Percentiles rank a stretch among this genome's conserved stretches.
Evolutionary conservation across 768 basidiomycete species (phyloP).

Genomic region (Boletus reticulatus): DNA sequence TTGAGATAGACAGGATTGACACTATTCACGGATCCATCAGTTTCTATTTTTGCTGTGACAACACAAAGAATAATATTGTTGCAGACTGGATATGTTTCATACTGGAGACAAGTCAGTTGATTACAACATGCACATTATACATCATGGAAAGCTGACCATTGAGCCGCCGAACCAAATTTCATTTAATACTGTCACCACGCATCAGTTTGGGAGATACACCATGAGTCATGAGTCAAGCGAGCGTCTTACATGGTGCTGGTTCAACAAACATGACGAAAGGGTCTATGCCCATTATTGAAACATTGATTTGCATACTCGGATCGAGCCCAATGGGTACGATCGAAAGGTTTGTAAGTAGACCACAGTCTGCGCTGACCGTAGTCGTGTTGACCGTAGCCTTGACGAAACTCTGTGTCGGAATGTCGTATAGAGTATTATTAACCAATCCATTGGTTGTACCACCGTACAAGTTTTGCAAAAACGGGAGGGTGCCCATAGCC

Average conservation of each 20-base stretch:
- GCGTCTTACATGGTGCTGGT: neutral
- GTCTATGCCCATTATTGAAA: neutral
- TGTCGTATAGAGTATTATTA: neutral
- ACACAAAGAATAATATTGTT: neutral
- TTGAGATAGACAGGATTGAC: neutral
- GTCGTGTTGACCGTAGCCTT: neutral
- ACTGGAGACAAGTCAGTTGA: too few species aligned
- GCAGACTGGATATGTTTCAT: too few species aligned
- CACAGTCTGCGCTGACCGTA: neutral
- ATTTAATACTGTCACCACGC: neutral
- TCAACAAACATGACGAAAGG: fast-evolving
- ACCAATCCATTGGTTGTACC: neutral
- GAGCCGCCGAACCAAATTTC: neutral
- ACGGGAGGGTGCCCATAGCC: neutral
- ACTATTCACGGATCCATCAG: neutral
- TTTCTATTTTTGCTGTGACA: neutral
- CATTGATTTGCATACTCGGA: neutral
- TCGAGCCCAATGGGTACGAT: neutral
- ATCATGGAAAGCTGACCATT: too few species aligned
- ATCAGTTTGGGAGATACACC: neutral
- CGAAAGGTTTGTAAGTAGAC: neutral
- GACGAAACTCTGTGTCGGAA: neutral
- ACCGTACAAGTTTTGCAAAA: neutral
- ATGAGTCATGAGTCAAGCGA: neutral
- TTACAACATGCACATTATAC: too few species aligned